Evolutionary conservation across 2,329 filamentous ascomycete genomes (phyloP).

Genomic region (Monosporascus sp.): DNA sequence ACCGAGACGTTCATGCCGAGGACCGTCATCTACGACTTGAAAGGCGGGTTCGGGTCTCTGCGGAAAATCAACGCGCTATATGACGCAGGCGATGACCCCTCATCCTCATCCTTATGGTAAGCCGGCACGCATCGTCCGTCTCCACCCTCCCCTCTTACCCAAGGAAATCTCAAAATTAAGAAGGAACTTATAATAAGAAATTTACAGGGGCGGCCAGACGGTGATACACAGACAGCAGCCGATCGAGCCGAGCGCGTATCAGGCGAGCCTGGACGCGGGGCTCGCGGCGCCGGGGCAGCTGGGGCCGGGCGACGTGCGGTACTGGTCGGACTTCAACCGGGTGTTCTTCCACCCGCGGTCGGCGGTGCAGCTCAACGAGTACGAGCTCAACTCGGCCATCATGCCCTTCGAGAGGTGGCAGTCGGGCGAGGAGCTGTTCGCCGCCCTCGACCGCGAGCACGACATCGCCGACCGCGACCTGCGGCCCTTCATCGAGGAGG

Average conservation of each 20-base stretch:
- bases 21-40: slow-evolving; percentile 90
- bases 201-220: slow-evolving; percentile 57
- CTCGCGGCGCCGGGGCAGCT: slow-evolving; percentile 56
- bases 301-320: slow-evolving; percentile 69
- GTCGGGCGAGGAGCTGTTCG: slow-evolving; percentile 71
- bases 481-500: slow-evolving; percentile 84
- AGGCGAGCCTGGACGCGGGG: slow-evolving; percentile 72
- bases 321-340: slow-evolving; percentile 94
- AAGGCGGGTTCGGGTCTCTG: slow-evolving; percentile 86
- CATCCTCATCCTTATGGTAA: slow-evolving; percentile 36
- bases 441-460: slow-evolving; percentile 68
- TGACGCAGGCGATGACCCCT: slow-evolving; percentile 42
- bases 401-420: slow-evolving; percentile 78
- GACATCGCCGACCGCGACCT: slow-evolving; percentile 90
- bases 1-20: slow-evolving; percentile 89
- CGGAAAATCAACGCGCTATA: slow-evolving; percentile 87
- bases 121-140: slow-evolving; percentile 6
- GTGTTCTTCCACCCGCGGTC: slow-evolving; percentile 90
- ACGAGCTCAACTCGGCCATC: slow-evolving; percentile 72
- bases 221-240: slow-evolving; percentile 63
- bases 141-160: not conserved
- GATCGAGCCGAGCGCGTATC: slow-evolving; percentile 71
- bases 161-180: not conserved
- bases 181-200: not conserved
- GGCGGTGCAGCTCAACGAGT: slow-evolving; percentile 81